These are phyloP conservation scores for Houttuynia cordata DNA, from an alignment of 164 flowering plant genomes.

Conservation along the genomic window DNA sequence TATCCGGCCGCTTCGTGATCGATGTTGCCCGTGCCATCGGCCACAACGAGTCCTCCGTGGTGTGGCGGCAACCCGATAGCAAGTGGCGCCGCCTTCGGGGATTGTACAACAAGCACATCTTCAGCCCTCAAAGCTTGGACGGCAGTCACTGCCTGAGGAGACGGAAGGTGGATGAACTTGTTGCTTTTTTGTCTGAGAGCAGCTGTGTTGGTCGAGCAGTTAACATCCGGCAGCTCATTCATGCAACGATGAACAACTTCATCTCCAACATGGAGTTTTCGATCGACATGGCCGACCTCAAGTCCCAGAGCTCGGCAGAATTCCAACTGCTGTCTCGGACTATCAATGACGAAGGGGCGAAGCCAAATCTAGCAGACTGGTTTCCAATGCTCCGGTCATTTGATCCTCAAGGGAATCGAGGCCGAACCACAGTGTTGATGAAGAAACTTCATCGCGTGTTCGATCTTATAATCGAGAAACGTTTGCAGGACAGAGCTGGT, in stretches of 20 bases:
- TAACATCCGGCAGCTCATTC: constrained; percentile 9
- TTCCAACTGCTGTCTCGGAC: constrained; percentile 7
- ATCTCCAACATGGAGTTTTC: constrained; percentile 18
- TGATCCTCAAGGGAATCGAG: constrained; percentile 2
- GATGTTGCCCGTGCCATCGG: background rate
- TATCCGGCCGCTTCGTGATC: constrained; percentile 4
- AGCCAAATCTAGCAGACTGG: constrained; percentile 10
- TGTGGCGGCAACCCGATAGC: background rate
- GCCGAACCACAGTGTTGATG: background rate
- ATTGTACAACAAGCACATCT: constrained; percentile 8
- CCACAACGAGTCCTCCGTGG: background rate
- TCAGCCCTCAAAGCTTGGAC: constrained; percentile 13
- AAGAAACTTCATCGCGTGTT: background rate
- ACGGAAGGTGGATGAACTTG: constrained; percentile 18
- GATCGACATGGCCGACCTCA: constrained; percentile 7
- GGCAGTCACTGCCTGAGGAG: constrained; percentile 10
- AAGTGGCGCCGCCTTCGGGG: constrained; percentile 13
- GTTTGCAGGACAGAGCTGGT: background rate
- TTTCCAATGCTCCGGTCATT: constrained; percentile 6
- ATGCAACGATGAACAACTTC: constrained; percentile 8
- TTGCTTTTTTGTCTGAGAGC: constrained; percentile 3
- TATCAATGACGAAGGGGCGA: constrained; percentile 8
- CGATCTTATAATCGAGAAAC: background rate
- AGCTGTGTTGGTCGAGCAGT: constrained; percentile 6
- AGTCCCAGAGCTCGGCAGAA: constrained; percentile 8